Base-by-base conservation (phyloP, 2,329 filamentous ascomycete species). In the Exophiala bonariae region DNA sequence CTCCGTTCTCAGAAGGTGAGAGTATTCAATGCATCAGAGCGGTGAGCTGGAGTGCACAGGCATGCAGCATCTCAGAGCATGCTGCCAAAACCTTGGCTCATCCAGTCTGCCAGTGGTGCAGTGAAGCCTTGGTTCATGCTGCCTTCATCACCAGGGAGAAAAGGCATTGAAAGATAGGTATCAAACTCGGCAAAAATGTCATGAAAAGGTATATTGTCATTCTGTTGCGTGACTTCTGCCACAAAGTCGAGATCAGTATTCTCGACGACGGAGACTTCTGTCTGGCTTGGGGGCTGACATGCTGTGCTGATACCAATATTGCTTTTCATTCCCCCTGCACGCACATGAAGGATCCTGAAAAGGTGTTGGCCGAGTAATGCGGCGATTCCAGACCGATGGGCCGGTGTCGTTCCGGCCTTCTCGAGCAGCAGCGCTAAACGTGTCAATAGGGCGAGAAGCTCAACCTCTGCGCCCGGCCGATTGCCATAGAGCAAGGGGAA, bases 301-400 rank as follows among this genome's bases (percentile, higher is more conserved):
- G 22, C 42, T 41, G 3, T 44, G 18, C n/a, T 16, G 5, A 14
- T 30, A 13, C 18, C 10, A 31, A n/a, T n/a, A 20, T 16, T 41
- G 14, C n/a, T 34, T 6, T 38, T 47, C 4, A 58, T 18, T 38
- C 35, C 16, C 11, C 13, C 42, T 37, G 62, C 54, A 45, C 56
- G 41, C 23, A 61, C 39, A 47, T 56, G 57, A 2, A 65, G 23
- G 10, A 64, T 61, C 42, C 57, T 56, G 36, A 60, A 48, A 0
- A 64, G 48, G 46, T 65, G 62, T 32, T 63, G 57, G 8, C 62
- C 62, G 20, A 65, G 48, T 3, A 64, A 41, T 3, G 61, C 61
- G 1, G 62, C 62, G 22, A 65, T 62, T 1, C 62, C 62, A 39
- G 61, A 60, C 4, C 62, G 55, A 50, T 62, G 61, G 1, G 55